These are phyloP conservation scores for Chytriomyces confervae DNA, from an alignment of 192 early-diverging fungal genomes.

Conservation along the genomic window DNA sequence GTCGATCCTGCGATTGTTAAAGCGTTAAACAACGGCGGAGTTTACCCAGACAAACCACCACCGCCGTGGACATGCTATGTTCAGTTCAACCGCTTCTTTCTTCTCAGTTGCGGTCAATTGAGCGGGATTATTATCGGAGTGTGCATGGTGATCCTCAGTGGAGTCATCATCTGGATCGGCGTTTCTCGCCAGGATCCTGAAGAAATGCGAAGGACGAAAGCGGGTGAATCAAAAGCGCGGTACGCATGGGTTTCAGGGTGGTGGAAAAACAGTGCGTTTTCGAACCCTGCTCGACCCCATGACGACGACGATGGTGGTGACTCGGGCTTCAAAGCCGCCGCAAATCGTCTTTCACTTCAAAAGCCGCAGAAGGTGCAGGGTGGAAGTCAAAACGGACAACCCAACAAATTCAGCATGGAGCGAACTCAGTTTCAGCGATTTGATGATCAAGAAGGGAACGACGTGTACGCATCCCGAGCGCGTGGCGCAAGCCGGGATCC, in stretches of 20 bases:
- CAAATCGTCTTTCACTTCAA: background rate
- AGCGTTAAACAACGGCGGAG: conserved; percentile 5
- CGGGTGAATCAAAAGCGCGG: background rate
- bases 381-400: background rate
- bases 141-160: background rate
- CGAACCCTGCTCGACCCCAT: conserved; percentile 1
- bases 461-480: background rate
- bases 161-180: conserved; percentile 18
- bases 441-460: background rate
- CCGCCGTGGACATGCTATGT: conserved; percentile 14
- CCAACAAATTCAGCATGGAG: background rate
- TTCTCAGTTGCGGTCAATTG: conserved; percentile 16
- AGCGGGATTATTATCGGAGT: background rate
- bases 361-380: background rate
- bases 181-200: conserved; percentile 17
- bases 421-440: conserved; percentile 24
- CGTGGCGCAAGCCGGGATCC: conserved; percentile 11
- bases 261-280: conserved; percentile 11
- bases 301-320: background rate
- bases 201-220: conserved; percentile 7
- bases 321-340: background rate
- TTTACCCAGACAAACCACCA: background rate
- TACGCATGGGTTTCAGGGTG: background rate
- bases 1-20: conserved; percentile 1
- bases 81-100: conserved; percentile 6